Evolutionary conservation across 108 stramenopile genomes (phyloP), one percentile per base, ranked within the genome.

Genomic region (Epithemia pelagica): DNA sequence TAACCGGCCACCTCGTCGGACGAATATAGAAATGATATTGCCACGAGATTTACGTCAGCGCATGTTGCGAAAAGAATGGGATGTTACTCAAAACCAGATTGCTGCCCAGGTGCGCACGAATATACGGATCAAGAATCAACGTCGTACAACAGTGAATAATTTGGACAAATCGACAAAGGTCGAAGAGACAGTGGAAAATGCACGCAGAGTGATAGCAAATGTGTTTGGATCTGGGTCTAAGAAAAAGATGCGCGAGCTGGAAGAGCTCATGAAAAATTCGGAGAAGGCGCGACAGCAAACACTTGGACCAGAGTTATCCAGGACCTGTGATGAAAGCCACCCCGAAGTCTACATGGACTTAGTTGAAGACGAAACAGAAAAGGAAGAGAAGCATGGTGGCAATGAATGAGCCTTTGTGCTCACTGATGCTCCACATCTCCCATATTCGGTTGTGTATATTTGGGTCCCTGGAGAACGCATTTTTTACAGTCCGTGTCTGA

Each of bases 71-170:
- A 72, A 75, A 32, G 85, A 90, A 26, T 86, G 82, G 73, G 54
- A 73, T 54, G 66, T 78, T 15, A 61, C 73, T 27, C 84, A 81
- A 54, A 46, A 59, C 5, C 74, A 87, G 0, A 80, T 90, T 30
- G 86, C 81, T 21, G 66, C 59, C 18, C 64, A 82, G 0, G 86
- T 90, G 0, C 80, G 89, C 22, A 57, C 28, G n/a, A 78, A 79
- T 60, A 80, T 85, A 21, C 74, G 71, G 31, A 61, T 68, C 22
- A 90, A 87, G 64, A 79, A 80, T 23, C 80, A 86, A 56, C 67
- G 89, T 10, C 62, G 78, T 24, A 73, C 78, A 2, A 90, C 89
- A 0, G 80, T 87, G 18, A 81, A 72, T 55, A 90, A 90, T 58
- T 63, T 90, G 10, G 72, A 65, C 32, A 84, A 82, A 72, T 67